Base-by-base conservation (phyloP, 73 alveolate genomes). In the Paramecium octaurelia region DNA sequence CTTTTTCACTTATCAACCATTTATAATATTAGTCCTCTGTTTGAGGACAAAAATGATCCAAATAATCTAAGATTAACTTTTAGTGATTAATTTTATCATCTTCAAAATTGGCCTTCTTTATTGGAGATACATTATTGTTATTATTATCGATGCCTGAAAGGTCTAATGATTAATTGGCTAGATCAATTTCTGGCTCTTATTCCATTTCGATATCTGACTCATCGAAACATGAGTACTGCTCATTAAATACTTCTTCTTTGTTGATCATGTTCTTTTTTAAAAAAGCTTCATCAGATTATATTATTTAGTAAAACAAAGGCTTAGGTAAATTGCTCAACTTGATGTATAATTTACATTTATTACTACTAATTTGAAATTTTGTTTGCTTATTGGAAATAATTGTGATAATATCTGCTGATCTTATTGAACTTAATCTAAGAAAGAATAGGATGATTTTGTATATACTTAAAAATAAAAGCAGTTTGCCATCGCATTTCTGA, bases 401-500 rank as follows among this genome's bases (percentile, higher is more conserved):
- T 73, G 34, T 12, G 60, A 31, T 9, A 73, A 36, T 8, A 73
- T 73, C 27, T 34, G 35, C 40, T 35, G 87, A 73, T 73, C 59
- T 36, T 34, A 12, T 20, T 73, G 54, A 1, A 73, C 40, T 38
- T 73, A 73, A 38, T 24, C 87, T 73, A 38, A 36, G 31, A 38
- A 36, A 8, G 16, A 36, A 73, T 73, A 7, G 9, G 38, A 21
- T 36, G 34, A 54, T 18, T 54, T 54, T 16, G 31, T 54, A 34
- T 36, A 3, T 73, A 73, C 87, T 73, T 73, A 73, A 36, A 36
- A 73, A 73, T 36, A 5, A 12, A 10, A 73, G 21, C n/a, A 73
- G 57, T 10, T 73, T 73, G 40, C 87, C 87, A 73, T 73, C 60
- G 7, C 87, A 73, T 29, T 73, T 29, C 34, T 73, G 6, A 73